Base-by-base conservation (phyloP, 352 stramenopile species). In the Blastocystis sp. region DNA sequence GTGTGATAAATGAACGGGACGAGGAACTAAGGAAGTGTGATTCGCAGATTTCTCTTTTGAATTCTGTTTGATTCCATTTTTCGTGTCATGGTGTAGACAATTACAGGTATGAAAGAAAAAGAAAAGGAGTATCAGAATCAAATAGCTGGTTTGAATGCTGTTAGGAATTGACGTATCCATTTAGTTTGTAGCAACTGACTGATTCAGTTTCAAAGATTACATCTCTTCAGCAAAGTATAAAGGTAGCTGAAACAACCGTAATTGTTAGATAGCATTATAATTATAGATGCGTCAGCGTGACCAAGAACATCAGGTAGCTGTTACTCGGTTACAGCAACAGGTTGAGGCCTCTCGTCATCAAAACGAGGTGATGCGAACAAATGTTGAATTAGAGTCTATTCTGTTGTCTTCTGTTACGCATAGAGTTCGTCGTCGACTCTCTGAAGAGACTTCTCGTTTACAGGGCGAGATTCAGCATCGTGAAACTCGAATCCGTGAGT, bases 1-100 rank as follows among this genome's bases (percentile, higher is more conserved):
- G 53, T 11, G 73, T 84, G 17, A 84, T 84, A n/a, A 84, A 84
- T n/a, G 73, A 84, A 60, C 73, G 73, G 5, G 73, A 84, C 17
- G 73, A 84, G n/a, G 73, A 84, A 40, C 73, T 84, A 2, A 30
- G 53, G 9, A 84, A 84, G 73, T 84, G 53, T 37, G 73, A 84
- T 44, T 51, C 51, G 13, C 59, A 84, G 24, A 35, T 84, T 11
- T 40, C 73, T 17, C 57, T 56, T 11, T 51, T 84, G 51, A 84
- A 60, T 22, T 27, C 15, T 2, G 73, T 84, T n/a, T 22, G 19
- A 15, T 0, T 51, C 53, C 7, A 19, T 84, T 19, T 7, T 48
- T 30, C 4, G 6, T 19, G 6, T 15, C 68, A 22, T 69, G 3
- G 6, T 11, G 13, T 69, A 84, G 73, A 44, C n/a, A 48, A n/a